Percentiles rank a stretch among this genome's conserved stretches.
Evolutionary conservation across 331 rosid species (phyloP).

Genomic region (Pyrus hybrid): DNA sequence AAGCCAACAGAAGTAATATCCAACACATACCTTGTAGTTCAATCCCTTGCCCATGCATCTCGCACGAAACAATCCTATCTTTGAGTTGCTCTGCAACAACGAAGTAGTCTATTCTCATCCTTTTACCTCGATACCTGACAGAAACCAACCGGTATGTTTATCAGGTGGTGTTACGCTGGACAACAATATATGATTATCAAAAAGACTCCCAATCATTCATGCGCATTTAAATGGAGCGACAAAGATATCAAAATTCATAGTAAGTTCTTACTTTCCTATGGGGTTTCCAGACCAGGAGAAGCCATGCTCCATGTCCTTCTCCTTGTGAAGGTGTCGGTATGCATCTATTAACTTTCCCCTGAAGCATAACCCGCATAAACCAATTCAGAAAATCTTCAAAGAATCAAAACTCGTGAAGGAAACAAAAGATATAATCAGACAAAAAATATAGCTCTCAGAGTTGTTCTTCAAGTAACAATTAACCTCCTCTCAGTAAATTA

Average conservation of each 20-base stretch:
- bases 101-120: slow-evolving; percentile 95
- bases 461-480: background rate
- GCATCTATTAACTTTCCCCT: slow-evolving; percentile 96
- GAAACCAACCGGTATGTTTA: slow-evolving; percentile 16
- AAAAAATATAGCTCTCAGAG: background rate
- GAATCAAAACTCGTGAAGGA: background rate
- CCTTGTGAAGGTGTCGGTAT: slow-evolving; percentile 72
- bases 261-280: slow-evolving; percentile 66
- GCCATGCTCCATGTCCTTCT: slow-evolving; percentile 79
- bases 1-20: background rate
- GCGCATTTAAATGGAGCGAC: background rate
- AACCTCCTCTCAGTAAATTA: background rate
- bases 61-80: slow-evolving; percentile 67
- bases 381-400: slow-evolving; percentile 6
- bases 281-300: slow-evolving; percentile 99
- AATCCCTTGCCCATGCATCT: slow-evolving; percentile 84
- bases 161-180: background rate
- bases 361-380: slow-evolving; percentile 19
- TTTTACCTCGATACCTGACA: slow-evolving; percentile 90
- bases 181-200: slow-evolving; percentile 12
- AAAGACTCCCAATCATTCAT: background rate
- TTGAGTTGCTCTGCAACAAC: slow-evolving; percentile 54
- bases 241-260: background rate
- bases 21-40: slow-evolving; percentile 56
- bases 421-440: background rate